Conservation (phyloP, 768 basidiomycete genomes). For the Calocybe indica region DNA sequence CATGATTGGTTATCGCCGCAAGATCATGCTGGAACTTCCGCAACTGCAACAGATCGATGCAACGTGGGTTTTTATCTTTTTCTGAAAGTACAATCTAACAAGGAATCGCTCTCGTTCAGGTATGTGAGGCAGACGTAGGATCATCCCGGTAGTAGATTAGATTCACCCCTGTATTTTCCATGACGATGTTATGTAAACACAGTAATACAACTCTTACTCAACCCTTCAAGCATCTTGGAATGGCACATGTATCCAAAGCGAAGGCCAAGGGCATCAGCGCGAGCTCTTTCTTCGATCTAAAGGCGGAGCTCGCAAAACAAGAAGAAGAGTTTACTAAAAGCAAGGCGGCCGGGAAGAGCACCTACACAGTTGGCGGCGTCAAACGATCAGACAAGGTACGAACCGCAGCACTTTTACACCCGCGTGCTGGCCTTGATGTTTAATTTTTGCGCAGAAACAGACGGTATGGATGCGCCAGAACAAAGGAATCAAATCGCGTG, state of each 20-base stretch:
- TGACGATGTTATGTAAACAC: too few relatives aligned
- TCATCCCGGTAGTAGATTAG: too few relatives aligned
- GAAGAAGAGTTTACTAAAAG: conserved; percentile 52
- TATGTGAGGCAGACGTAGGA: conserved; percentile 7
- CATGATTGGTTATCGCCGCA: conserved; percentile 75
- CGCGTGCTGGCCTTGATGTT: neutral
- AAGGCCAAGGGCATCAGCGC: conserved; percentile 68
- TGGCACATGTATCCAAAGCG: conserved; percentile 31
- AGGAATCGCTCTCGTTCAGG: conserved; percentile 2
- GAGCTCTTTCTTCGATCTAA: conserved; percentile 78
- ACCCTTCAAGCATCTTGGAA: too few relatives aligned
- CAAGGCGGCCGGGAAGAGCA: conserved; percentile 53
- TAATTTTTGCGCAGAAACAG: conserved; percentile 47
- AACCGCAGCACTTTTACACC: neutral
- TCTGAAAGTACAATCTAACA: neutral
- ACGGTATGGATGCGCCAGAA: conserved; percentile 75
- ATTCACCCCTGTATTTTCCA: too few relatives aligned
- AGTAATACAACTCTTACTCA: too few relatives aligned
- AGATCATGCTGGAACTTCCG: conserved; percentile 83
- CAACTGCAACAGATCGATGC: conserved; percentile 94
- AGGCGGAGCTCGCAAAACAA: conserved; percentile 61
- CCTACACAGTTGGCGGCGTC: conserved; percentile 51
- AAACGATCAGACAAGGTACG: conserved; percentile 68
- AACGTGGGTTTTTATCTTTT: conserved; percentile 55
- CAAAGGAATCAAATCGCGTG: conserved; percentile 63